These are phyloP conservation scores for Claviceps fusiformis DNA, from an alignment of 2,329 filamentous ascomycete genomes.

Conservation along the genomic window DNA sequence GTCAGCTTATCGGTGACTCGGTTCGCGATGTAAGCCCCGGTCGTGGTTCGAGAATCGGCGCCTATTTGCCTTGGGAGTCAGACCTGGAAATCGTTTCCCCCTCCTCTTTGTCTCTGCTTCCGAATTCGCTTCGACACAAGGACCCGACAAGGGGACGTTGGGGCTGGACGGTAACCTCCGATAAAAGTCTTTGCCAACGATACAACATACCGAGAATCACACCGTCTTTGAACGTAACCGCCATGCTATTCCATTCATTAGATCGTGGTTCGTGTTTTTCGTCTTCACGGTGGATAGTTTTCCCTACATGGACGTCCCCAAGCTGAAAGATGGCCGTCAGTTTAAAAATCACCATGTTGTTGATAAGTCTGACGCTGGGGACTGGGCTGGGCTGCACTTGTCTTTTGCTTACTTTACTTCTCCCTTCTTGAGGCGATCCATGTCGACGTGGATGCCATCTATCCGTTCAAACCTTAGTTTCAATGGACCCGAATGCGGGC, in stretches of 20 bases:
- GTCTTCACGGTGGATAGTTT: constrained; percentile 5
- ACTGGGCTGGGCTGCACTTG: too few species aligned
- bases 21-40: constrained; percentile 96
- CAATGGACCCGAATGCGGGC: not conserved
- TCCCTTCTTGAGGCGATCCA: constrained; percentile 96
- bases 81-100: too few species aligned
- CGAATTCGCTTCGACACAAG: too few species aligned
- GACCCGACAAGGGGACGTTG: too few species aligned
- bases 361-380: not conserved
- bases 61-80: constrained; percentile 33
- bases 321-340: constrained; percentile 39
- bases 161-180: too few species aligned
- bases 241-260: constrained; percentile 51
- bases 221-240: constrained; percentile 96
- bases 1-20: constrained; percentile 99
- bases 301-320: constrained; percentile 87
- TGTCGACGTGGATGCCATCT: constrained; percentile 99
- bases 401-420: constrained; percentile 78
- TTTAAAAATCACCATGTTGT: not conserved
- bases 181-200: too few species aligned
- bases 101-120: too few species aligned
- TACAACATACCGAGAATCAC: constrained; percentile 65
- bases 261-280: constrained; percentile 10
- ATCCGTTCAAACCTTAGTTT: constrained; percentile 5
- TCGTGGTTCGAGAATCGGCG: constrained; percentile 94